These are phyloP conservation scores for Podospora anserina DNA, from an alignment of 495 filamentous ascomycete species.

Conservation along the genomic window DNA sequence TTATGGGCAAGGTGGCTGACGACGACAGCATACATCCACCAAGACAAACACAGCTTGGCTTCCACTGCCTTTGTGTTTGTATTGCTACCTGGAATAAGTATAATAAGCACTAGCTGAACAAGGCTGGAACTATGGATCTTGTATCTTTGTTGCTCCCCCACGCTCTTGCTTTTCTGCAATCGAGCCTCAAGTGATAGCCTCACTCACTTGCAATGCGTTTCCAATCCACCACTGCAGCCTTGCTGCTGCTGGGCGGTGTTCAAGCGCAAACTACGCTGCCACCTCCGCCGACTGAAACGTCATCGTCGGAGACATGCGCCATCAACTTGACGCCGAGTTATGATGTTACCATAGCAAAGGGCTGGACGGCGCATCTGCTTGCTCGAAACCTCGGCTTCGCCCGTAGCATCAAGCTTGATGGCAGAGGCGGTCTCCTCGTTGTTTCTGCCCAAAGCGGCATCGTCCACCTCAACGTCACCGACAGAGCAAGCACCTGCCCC, in stretches of 20 bases:
- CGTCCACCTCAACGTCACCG: constrained; percentile 48
- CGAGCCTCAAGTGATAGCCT: background rate
- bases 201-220: constrained; percentile 11
- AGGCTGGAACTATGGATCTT: background rate
- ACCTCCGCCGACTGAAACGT: background rate
- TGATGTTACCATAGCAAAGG: constrained; percentile 46
- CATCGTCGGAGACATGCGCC: constrained; percentile 24
- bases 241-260: constrained; percentile 7
- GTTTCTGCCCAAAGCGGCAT: constrained; percentile 56
- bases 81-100: background rate
- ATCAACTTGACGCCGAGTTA: constrained; percentile 26
- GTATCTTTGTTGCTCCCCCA: background rate
- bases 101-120: background rate
- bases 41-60: background rate
- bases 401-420: constrained; percentile 60
- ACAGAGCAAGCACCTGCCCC: constrained; percentile 46
- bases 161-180: background rate
- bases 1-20: background rate
- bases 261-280: constrained; percentile 2
- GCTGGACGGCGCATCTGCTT: constrained; percentile 56
- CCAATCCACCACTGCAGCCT: constrained; percentile 7
- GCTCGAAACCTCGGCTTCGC: constrained; percentile 52
- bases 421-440: constrained; percentile 57
- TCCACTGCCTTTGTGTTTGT: background rate
- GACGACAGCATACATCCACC: background rate